Conservation (phyloP, 176 grass and related monocot species). For the Raddia guianensis region DNA sequence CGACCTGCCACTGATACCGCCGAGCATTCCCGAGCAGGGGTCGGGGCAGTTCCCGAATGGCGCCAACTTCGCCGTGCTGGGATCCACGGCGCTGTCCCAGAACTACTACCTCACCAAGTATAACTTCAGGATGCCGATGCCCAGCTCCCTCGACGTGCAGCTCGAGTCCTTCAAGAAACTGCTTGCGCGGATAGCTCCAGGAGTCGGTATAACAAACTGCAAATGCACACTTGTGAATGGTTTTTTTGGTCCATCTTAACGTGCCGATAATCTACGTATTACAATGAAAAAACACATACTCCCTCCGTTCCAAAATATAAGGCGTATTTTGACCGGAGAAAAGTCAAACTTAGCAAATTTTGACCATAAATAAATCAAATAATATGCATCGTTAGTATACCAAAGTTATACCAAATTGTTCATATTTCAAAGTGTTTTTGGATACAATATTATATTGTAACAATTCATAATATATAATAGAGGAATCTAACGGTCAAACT, state of each 20-base stretch:
- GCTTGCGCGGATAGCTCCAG: slow-evolving; percentile 43
- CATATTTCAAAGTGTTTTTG: no score
- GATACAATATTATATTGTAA: no score
- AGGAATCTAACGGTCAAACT: no score
- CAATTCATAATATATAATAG: no score
- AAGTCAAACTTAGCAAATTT: no score
- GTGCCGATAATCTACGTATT: neutral
- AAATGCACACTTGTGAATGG: neutral
- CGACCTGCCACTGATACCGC: slow-evolving; percentile 39
- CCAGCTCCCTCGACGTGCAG: slow-evolving; percentile 39
- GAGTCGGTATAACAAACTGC: slow-evolving; percentile 11
- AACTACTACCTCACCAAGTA: slow-evolving; percentile 31
- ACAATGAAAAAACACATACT: no score
- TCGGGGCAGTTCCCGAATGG: slow-evolving; percentile 45
- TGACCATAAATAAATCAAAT: no score
- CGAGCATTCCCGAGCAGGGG: slow-evolving; percentile 40
- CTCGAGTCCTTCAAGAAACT: slow-evolving; percentile 53
- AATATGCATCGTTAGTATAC: no score
- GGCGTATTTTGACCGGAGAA: no score
- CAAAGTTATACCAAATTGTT: no score
- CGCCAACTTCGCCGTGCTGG: slow-evolving; percentile 63
- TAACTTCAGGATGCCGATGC: neutral
- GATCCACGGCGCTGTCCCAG: slow-evolving; percentile 39
- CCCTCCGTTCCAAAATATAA: no score
- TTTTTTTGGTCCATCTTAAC: neutral